Evolutionary conservation across 2,329 filamentous ascomycete genomes (phyloP).

Genomic region (Cladobotryum mycophilum): DNA sequence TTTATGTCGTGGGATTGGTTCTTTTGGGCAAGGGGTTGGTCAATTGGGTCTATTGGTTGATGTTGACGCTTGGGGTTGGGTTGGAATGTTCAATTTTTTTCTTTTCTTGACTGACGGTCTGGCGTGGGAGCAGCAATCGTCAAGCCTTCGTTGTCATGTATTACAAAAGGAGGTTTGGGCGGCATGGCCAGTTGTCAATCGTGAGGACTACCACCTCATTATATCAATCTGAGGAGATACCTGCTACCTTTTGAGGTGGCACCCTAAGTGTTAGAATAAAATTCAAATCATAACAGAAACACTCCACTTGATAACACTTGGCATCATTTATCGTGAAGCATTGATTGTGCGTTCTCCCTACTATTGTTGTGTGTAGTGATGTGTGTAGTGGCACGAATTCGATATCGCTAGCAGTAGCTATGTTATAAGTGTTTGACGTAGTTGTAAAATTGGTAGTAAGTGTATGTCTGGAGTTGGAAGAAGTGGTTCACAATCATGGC

Average conservation of each 20-base stretch:
- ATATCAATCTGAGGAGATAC: not conserved
- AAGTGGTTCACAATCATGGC: no score
- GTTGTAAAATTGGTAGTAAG: no score
- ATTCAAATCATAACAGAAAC: not conserved
- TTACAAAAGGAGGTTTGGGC: not conserved
- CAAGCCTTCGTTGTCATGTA: not conserved
- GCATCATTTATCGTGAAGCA: not conserved
- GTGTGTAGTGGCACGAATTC: no score
- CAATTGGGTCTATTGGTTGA: not conserved
- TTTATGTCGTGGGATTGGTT: slow-evolving; percentile 2
- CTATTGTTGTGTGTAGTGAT: no score
- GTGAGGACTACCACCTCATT: not conserved
- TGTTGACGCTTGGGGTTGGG: not conserved
- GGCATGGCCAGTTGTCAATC: not conserved
- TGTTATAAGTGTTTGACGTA: no score
- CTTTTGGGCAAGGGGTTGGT: slow-evolving; percentile 1
- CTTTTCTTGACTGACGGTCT: not conserved
- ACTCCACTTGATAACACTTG: not conserved
- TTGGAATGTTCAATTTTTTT: not conserved
- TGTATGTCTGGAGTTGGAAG: no score
- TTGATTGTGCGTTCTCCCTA: no score
- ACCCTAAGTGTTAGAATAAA: not conserved
- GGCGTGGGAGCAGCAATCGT: not conserved
- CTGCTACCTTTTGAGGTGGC: not conserved
- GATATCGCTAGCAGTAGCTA: no score